Conservation (phyloP, 192 early-diverging fungal genomes). For the Rhizophlyctis rosea region DNA sequence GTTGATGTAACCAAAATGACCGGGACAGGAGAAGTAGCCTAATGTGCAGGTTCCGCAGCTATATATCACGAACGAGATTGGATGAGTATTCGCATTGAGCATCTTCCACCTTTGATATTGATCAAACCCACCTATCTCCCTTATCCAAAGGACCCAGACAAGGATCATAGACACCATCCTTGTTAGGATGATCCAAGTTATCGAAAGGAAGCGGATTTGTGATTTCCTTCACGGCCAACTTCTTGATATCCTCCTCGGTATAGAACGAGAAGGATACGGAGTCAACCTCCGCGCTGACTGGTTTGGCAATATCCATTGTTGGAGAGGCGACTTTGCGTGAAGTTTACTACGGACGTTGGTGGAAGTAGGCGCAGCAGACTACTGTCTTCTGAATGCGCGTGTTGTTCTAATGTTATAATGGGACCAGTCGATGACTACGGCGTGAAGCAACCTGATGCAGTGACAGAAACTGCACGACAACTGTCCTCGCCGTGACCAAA, state of each 20-base stretch:
- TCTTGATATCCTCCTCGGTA: slow-evolving; percentile 77
- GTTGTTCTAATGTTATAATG: too few species aligned
- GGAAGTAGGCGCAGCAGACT: too few species aligned
- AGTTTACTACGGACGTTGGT: too few species aligned
- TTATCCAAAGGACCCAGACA: slow-evolving; percentile 90
- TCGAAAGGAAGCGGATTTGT: slow-evolving; percentile 86
- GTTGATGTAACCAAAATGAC: slow-evolving; percentile 97
- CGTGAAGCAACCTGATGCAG: too few species aligned
- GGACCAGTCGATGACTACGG: too few species aligned
- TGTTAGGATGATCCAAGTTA: slow-evolving; percentile 81
- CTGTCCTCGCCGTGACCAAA: too few species aligned
- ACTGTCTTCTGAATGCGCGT: too few species aligned
- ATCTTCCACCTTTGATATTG: neutral
- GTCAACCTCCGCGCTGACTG: slow-evolving; percentile 73
- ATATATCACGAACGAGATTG: slow-evolving; percentile 1
- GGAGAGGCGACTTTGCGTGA: too few species aligned
- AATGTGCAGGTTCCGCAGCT: slow-evolving; percentile 86
- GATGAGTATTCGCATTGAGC: neutral
- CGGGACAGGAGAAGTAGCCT: slow-evolving; percentile 80
- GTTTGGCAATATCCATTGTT: slow-evolving; percentile 77
- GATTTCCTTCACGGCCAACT: slow-evolving; percentile 94
- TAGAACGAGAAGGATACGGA: slow-evolving; percentile 93
- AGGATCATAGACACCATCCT: slow-evolving; percentile 90
- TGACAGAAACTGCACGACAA: too few species aligned
- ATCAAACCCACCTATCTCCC: slow-evolving; percentile 39